These are phyloP conservation scores for Cryptococcus deneoformans DNA, from an alignment of 1,284 basidiomycete genomes.

Conservation along the genomic window DNA sequence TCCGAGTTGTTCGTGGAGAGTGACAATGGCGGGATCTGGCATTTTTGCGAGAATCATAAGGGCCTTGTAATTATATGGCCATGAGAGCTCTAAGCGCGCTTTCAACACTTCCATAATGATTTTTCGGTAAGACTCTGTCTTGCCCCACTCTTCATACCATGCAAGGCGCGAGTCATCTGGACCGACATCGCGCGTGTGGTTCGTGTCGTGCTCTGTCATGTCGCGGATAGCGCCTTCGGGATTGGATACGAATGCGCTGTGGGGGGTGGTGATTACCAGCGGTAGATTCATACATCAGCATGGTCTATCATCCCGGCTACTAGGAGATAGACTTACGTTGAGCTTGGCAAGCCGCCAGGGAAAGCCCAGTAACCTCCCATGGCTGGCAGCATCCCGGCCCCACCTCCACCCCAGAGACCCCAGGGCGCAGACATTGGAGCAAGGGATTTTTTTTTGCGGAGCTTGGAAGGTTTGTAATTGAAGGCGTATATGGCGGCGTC, in stretches of 20 bases:
- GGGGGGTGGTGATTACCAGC: too few relatives aligned
- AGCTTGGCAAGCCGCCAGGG: background rate
- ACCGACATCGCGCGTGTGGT: slow-evolving; percentile 19
- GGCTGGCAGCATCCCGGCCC: too few relatives aligned
- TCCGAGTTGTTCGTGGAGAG: slow-evolving; percentile 24
- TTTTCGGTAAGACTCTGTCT: slow-evolving; percentile 30
- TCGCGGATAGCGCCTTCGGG: slow-evolving; percentile 29
- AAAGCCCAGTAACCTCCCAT: background rate
- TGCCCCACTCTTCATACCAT: slow-evolving; percentile 23
- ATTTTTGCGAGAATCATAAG: slow-evolving; percentile 30
- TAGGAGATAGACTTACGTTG: too few relatives aligned
- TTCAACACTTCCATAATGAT: slow-evolving; percentile 37
- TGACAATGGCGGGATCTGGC: slow-evolving; percentile 21
- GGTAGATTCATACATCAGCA: too few relatives aligned
- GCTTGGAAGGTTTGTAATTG: too few relatives aligned
- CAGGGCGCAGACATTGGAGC: background rate
- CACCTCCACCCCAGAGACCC: slow-evolving; percentile 4
- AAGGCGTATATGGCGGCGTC: too few relatives aligned
- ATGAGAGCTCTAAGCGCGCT: slow-evolving; percentile 31
- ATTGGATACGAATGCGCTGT: slow-evolving; percentile 18
- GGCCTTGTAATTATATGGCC: slow-evolving; percentile 46
- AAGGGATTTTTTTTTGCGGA: too few relatives aligned
- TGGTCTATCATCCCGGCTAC: too few relatives aligned
- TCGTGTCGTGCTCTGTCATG: slow-evolving; percentile 26
- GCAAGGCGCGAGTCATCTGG: slow-evolving; percentile 17